Evolutionary conservation across 1,284 basidiomycete genomes (phyloP).

Genomic region (Wolfiporia cocos): DNA sequence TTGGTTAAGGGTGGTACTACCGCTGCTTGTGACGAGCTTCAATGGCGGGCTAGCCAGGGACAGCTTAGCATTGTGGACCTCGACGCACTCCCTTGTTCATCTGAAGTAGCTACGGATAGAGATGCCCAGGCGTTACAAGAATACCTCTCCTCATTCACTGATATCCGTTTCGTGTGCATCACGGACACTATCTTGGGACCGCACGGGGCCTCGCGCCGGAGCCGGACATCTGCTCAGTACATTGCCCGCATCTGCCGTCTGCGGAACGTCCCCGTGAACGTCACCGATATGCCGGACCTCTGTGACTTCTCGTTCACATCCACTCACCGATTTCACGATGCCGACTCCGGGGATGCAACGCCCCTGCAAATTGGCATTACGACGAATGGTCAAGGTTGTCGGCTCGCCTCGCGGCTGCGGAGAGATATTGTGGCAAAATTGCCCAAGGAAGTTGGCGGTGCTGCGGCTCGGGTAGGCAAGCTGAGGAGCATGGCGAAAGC

Average conservation of each 20-base stretch:
- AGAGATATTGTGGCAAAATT: constrained; percentile 80
- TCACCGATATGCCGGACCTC: constrained; percentile 80
- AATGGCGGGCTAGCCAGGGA: constrained; percentile 49
- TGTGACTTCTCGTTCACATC: constrained; percentile 92
- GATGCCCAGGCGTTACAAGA: constrained; percentile 39
- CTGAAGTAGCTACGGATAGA: constrained; percentile 16
- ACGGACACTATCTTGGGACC: constrained; percentile 63
- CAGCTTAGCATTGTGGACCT: constrained; percentile 57
- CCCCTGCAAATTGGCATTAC: constrained; percentile 85
- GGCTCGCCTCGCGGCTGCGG: constrained; percentile 76
- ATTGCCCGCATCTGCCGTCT: constrained; percentile 49
- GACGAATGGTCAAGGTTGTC: constrained; percentile 89
- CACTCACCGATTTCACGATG: constrained; percentile 73
- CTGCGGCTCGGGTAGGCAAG: constrained; percentile 73
- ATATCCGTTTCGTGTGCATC: constrained; percentile 60
- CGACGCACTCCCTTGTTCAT: constrained; percentile 37
- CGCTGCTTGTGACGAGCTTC: constrained; percentile 65
- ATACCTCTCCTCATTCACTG: constrained; percentile 33
- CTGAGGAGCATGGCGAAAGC: constrained; percentile 61
- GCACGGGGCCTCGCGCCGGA: constrained; percentile 33
- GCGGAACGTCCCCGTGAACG: constrained; percentile 75
- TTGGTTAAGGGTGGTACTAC: constrained; percentile 42
- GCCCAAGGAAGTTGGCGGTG: constrained; percentile 70
- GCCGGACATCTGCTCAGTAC: constrained; percentile 42
- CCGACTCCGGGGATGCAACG: constrained; percentile 39